Base-by-base conservation (phyloP, 192 early-diverging fungal genomes). In the Oehlia diaphana region DNA sequence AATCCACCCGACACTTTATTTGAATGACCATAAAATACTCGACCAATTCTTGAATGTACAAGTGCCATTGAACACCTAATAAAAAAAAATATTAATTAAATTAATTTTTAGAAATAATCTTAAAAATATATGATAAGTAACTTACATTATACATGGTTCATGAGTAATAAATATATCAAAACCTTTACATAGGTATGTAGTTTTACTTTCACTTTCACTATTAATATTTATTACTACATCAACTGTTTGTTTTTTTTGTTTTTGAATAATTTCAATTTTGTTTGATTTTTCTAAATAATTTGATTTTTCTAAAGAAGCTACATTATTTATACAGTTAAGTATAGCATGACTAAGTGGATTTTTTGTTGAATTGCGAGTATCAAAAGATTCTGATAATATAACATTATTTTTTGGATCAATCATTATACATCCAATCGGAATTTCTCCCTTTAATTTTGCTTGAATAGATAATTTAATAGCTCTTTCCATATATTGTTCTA, bases 141-240 rank as follows among this genome's bases (percentile, higher is more conserved):
- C 86, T 83, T 84, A 92, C 96, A 97, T 98, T 23, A 89, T 89
- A 69, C 96, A 98, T 6, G 96, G 96, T 77, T 98, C 95, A 58
- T 90, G 88, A 14, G 89, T 87, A 53, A 95, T 72, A 84, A 93
- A 98, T 35, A 95, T 81, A 78, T 98, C 95, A 33, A 94, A 85
- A 5, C 91, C 94, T 12, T 89, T 95, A 78, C 95, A 96, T 28
- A 97, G 82, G 80, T 98, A 97, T 6, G 86, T 87, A 12, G 10
- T 9, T 47, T 47, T 44, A 44, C 10, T 47, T 12, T 9, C 9
- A 77, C 3, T 4, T 14, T 33, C 26, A 9, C 44, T 19, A 44
- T 70, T 31, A 9, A 16, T 12, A 26, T 2, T 23, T 1, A 39
- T 33, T 66, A 39, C 69, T 21, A 44, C 63, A 42, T 72, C 78